phyloP scores from a whole-genome alignment of 805 yeast genomes.

The Starmera caribaea region DNA sequence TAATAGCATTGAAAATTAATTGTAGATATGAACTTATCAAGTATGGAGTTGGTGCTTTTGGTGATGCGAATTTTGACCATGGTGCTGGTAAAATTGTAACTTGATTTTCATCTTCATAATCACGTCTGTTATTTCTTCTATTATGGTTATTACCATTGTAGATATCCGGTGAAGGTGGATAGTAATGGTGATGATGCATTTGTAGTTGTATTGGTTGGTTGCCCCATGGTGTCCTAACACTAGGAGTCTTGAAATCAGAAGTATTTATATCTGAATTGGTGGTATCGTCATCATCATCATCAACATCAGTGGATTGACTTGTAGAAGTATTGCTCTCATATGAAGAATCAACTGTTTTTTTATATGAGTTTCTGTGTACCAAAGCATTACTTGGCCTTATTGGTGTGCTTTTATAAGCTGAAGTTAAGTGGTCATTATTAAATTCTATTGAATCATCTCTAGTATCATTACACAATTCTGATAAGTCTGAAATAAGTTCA shows the following conservation, averaged over 20 bases:
- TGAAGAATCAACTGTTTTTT: neutral
- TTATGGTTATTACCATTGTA: neutral
- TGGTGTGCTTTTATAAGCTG: neutral
- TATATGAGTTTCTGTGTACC: neutral
- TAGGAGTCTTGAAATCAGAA: neutral
- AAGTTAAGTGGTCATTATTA: neutral
- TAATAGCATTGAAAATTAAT: constrained; percentile 37
- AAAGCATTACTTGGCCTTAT: neutral
- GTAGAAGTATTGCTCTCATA: neutral
- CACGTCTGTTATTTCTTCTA: too few relatives aligned
- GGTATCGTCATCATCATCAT: neutral
- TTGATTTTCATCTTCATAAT: constrained; percentile 2
- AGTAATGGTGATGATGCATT: constrained; percentile 41
- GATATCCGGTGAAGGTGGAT: constrained; percentile 12
- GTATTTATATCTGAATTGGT: neutral
- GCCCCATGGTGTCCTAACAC: constrained; percentile 4
- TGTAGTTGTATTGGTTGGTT: constrained; percentile 17
- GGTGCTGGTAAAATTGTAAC: constrained; percentile 40
- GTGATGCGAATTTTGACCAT: constrained; percentile 43
- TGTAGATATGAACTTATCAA: constrained; percentile 54
- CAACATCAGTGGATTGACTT: neutral
- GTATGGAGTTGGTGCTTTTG: constrained; percentile 46
- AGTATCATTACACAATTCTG: neutral
- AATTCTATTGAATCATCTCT: neutral
- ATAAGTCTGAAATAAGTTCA: neutral